These are phyloP conservation scores for Yamadazyma membranifaciens DNA, from an alignment of 1,139 yeast species.

Conservation along the genomic window DNA sequence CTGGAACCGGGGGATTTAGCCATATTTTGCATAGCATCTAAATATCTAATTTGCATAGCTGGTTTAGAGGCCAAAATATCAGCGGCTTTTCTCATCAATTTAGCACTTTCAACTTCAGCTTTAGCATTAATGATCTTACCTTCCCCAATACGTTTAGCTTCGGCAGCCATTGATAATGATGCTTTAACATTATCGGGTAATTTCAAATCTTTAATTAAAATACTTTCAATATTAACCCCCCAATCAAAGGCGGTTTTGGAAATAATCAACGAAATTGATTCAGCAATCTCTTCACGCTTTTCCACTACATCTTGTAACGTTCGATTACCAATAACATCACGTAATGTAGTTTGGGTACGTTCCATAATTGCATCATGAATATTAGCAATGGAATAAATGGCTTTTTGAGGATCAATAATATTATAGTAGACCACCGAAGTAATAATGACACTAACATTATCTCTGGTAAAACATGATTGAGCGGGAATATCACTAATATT, in stretches of 20 bases:
- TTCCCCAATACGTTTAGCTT: slow-evolving; percentile 75
- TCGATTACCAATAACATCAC: slow-evolving; percentile 72
- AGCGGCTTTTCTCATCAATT: slow-evolving; percentile 77
- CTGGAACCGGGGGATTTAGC: slow-evolving; percentile 60
- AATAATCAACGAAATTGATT: slow-evolving; percentile 60
- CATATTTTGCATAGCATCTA: slow-evolving; percentile 80
- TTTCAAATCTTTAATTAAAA: slow-evolving; percentile 65
- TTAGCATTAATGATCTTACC: slow-evolving; percentile 73
- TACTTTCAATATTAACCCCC: slow-evolving; percentile 73
- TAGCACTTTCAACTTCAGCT: slow-evolving; percentile 77
- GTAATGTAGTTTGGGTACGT: slow-evolving; percentile 71
- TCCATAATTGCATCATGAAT: slow-evolving; percentile 62
- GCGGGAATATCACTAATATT: slow-evolving; percentile 67
- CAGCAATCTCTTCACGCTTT: slow-evolving; percentile 72
- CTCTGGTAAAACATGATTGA: slow-evolving; percentile 68
- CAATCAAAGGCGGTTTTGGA: slow-evolving; percentile 64
- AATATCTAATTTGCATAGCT: slow-evolving; percentile 77
- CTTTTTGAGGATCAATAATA: slow-evolving; percentile 68
- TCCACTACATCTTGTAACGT: slow-evolving; percentile 72
- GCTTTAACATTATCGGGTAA: slow-evolving; percentile 58
- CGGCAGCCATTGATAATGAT: slow-evolving; percentile 72
- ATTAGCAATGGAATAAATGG: slow-evolving; percentile 56
- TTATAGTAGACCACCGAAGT: slow-evolving; percentile 71
- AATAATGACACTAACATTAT: slow-evolving; percentile 60
- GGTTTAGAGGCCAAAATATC: slow-evolving; percentile 74